Conservation (phyloP, 352 stramenopile genomes). For the Globisporangium mamillatum region DNA sequence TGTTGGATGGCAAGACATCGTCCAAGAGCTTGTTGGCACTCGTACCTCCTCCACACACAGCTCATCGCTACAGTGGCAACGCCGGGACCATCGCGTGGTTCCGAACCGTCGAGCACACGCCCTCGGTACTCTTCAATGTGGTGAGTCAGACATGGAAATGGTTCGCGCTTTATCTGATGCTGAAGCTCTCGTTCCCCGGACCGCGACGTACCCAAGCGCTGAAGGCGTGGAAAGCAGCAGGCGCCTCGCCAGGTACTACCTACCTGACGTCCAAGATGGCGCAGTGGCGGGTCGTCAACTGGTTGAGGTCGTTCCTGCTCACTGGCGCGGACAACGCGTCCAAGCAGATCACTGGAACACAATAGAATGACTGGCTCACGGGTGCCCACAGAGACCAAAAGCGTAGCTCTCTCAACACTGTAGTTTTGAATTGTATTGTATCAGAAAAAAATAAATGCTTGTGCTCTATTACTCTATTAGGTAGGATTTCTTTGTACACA, state of each 20-base stretch:
- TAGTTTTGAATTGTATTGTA: too few relatives aligned
- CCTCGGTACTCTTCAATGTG: neutral
- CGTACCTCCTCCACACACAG: neutral
- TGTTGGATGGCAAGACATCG: neutral
- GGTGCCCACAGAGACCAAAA: too few relatives aligned
- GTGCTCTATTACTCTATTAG: neutral
- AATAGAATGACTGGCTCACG: neutral
- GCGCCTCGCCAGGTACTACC: neutral
- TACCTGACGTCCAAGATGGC: neutral
- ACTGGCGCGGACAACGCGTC: neutral
- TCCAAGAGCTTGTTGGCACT: neutral
- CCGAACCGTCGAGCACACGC: conserved; percentile 2
- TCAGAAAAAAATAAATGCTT: too few relatives aligned
- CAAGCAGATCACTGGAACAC: neutral
- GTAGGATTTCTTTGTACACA: neutral
- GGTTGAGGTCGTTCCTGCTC: neutral
- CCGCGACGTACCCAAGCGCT: neutral
- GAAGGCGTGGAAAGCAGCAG: neutral
- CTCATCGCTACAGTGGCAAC: neutral
- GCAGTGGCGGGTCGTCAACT: conserved; percentile 1
- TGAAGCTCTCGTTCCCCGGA: neutral
- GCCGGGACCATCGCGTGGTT: neutral
- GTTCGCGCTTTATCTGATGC: neutral
- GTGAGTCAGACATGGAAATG: neutral
- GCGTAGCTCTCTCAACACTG: too few relatives aligned